Evolutionary conservation across 1,139 yeast species (phyloP), one percentile per base, ranked within the genome.

Genomic region (Meyerozyma smithsonii): DNA sequence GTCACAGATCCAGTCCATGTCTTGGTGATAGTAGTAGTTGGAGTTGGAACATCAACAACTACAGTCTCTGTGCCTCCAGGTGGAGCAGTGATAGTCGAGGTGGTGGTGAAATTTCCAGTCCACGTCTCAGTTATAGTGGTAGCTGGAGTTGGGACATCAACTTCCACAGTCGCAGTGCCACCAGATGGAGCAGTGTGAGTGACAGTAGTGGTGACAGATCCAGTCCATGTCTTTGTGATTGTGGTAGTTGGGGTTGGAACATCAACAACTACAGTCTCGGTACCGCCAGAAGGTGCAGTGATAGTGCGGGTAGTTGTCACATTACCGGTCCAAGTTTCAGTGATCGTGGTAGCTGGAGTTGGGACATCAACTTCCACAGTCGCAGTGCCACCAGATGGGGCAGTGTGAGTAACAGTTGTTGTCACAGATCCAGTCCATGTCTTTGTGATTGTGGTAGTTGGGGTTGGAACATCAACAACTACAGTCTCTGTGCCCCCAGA

Each of bases 61-160:
- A 48, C 46, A 4, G 54, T 52, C 17, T 36, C 43, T 17, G 48
- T 45, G 10, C 32, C 46, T 17, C 50, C 50, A 2, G 47, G 44
- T 4, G 40, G 15, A 7, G 45, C 54, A 5, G 46, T 36, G 2
- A 33, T 17, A 1, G 58, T 54, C 15, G 43, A 33, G 16, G 46
- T 40, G 6, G 49, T 35, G 4, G 50, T 45, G 4, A 7, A 12
- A 1, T 41, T 23, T 0, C 53, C 55, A 11, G 48, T 36, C 49
- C 53, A 51, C 1, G 53, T 45, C 1, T 42, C 19, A 3, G 59
- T 54, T 5, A 42, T 20, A 1, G 61, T 52, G 4, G 42, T 39
- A 12, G 32, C 36, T 14, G 57, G 54, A 15, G 45, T 40, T 11
- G 61, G 58, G 6, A 46, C 48, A 4, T 43, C 40, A n/a, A 54